Percentiles rank a stretch among this genome's conserved stretches.
Conservation (phyloP, 768 basidiomycete genomes). For the Lentinula aciculospora region DNA sequence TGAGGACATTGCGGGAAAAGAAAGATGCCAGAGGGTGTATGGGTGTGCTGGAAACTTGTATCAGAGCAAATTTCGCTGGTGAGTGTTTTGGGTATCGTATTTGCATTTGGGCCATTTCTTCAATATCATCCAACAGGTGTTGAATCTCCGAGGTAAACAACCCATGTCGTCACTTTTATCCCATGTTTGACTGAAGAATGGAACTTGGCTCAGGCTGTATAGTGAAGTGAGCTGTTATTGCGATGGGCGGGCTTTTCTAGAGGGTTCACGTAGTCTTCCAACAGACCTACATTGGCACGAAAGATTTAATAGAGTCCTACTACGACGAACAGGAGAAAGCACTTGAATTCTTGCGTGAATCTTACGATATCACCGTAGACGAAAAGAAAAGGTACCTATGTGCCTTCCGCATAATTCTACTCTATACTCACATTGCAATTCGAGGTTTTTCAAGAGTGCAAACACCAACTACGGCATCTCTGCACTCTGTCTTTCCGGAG, state of each 20-base stretch:
- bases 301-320: slow-evolving; percentile 84
- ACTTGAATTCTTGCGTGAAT: slow-evolving; percentile 70
- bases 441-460: slow-evolving; percentile 77
- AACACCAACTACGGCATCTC: slow-evolving; percentile 87
- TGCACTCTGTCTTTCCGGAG: slow-evolving; percentile 93
- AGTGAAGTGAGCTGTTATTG: slow-evolving; percentile 66
- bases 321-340: slow-evolving; percentile 73
- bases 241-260: slow-evolving; percentile 5
- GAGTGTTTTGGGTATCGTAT: neutral
- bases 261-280: slow-evolving; percentile 10
- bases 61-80: slow-evolving; percentile 90
- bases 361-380: slow-evolving; percentile 67
- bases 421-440: neutral
- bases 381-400: slow-evolving; percentile 77
- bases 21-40: slow-evolving; percentile 83
- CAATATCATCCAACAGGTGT: slow-evolving; percentile 25
- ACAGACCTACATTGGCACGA: slow-evolving; percentile 90
- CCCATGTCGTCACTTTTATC: neutral
- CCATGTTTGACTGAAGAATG: slow-evolving; percentile 8
- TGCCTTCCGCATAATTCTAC: too few species aligned
- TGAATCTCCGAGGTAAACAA: slow-evolving; percentile 65
- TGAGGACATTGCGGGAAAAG: slow-evolving; percentile 63
- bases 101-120: neutral
- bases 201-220: slow-evolving; percentile 53
- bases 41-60: slow-evolving; percentile 86